A percentile compares a stretch with the other conserved stretches of the same genome.
These are phyloP conservation scores for Trypanosoma platydactyli DNA, from an alignment of 208 protist species.

Conservation along the genomic window DNA sequence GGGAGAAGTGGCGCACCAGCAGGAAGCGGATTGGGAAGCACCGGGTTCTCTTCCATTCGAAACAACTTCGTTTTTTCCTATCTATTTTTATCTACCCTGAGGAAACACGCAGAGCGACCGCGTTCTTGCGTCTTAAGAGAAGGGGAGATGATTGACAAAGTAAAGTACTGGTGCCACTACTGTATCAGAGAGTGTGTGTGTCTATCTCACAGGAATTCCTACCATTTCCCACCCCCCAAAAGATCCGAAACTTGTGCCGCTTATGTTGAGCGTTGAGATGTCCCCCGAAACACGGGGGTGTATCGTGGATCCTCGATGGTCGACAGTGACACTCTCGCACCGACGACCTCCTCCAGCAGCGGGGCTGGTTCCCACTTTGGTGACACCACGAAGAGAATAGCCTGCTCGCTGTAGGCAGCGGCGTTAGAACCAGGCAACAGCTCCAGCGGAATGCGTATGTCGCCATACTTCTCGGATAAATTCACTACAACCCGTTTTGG, in stretches of 20 bases:
- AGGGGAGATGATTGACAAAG: neutral
- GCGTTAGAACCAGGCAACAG: slow-evolving; percentile 19
- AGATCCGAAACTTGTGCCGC: neutral
- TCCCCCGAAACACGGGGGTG: slow-evolving; percentile 12
- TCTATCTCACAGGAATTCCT: too few relatives aligned
- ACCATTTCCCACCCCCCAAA: neutral
- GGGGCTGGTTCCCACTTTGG: neutral
- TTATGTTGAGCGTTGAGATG: neutral
- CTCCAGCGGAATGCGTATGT: slow-evolving; percentile 26
- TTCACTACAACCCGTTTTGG: slow-evolving; percentile 24
- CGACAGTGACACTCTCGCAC: slow-evolving; percentile 5
- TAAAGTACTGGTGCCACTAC: too few relatives aligned
- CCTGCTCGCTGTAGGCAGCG: slow-evolving; percentile 16
- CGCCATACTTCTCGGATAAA: slow-evolving; percentile 25
- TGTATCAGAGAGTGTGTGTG: too few relatives aligned
- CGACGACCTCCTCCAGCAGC: slow-evolving; percentile 5
- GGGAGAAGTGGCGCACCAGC: slow-evolving; percentile 43
- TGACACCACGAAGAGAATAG: slow-evolving; percentile 16
- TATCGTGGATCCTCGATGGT: neutral
- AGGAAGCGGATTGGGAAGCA: neutral
- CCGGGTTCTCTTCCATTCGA: slow-evolving; percentile 5
- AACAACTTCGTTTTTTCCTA: neutral
- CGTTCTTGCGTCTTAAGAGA: too few relatives aligned
- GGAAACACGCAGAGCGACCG: neutral
- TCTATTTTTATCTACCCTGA: slow-evolving; percentile 6